Percentiles rank a stretch among this genome's conserved stretches.
Evolutionary conservation across 2,329 filamentous ascomycete species (phyloP).

Genomic region (Basipetospora chlamydospora): DNA sequence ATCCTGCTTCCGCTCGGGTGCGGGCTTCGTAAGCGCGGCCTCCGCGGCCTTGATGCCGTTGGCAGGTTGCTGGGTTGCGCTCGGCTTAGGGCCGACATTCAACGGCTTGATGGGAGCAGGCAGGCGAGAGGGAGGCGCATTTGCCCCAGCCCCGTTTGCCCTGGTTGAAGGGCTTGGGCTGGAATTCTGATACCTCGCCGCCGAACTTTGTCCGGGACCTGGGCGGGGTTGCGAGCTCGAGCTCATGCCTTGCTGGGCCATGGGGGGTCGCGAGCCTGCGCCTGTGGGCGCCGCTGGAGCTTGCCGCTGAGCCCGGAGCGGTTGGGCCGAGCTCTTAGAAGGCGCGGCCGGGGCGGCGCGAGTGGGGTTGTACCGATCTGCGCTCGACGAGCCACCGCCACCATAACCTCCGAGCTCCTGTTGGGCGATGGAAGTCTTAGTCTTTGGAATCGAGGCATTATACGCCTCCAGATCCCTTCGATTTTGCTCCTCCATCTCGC

Average conservation of each 20-base stretch:
- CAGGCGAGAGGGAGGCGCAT: constrained; percentile 27
- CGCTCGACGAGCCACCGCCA: constrained; percentile 27
- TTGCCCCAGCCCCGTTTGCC: constrained; percentile 16
- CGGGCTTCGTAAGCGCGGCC: constrained; percentile 70
- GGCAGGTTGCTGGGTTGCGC: constrained; percentile 28
- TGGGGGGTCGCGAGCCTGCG: constrained; percentile 27
- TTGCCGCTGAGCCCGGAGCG: constrained; percentile 61
- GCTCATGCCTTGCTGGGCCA: constrained; percentile 17
- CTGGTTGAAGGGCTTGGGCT: constrained; percentile 30
- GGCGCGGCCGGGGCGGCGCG: constrained; percentile 75
- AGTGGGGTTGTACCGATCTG: constrained; percentile 72
- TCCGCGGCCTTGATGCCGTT: constrained; percentile 82
- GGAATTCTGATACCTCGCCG: constrained; percentile 5
- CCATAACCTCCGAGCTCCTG: constrained; percentile 72
- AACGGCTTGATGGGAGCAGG: constrained; percentile 61
- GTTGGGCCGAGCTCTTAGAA: constrained; percentile 34
- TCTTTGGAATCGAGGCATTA: constrained; percentile 77
- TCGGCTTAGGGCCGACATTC: constrained; percentile 58
- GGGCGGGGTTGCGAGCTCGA: constrained; percentile 4
- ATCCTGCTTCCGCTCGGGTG: constrained; percentile 69
- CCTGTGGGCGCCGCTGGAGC: constrained; percentile 56
- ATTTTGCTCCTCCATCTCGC: constrained; percentile 49
- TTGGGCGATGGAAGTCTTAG: constrained; percentile 65
- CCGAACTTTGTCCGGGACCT: constrained; percentile 3
- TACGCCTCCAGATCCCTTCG: constrained; percentile 73